phyloP scores from a whole-genome alignment of 2,329 filamentous ascomycete species.

The Fusarium torulosum region DNA sequence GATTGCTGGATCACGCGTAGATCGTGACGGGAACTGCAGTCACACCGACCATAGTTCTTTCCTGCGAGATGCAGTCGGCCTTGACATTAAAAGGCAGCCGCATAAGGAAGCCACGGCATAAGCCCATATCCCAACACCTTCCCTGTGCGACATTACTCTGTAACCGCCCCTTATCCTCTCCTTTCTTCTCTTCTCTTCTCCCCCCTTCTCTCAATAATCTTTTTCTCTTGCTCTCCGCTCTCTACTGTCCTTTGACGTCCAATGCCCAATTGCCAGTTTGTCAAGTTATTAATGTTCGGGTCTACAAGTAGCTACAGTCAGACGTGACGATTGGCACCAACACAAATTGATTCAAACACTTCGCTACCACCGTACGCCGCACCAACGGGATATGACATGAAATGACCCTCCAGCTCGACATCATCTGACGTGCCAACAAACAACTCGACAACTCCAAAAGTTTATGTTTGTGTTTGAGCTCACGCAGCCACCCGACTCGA shows the following conservation, averaged over 20 bases:
- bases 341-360: background rate
- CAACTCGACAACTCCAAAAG: background rate
- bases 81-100: conserved; percentile 11
- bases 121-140: background rate
- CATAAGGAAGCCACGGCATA: background rate
- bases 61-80: conserved; percentile 32
- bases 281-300: background rate
- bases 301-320: background rate
- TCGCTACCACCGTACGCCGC: background rate
- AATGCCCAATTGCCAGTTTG: background rate
- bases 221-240: background rate
- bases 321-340: background rate
- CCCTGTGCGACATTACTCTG: background rate
- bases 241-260: background rate
- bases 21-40: conserved; percentile 34
- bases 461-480: conserved; percentile 21
- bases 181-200: background rate
- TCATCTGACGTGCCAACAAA: conserved; percentile 10
- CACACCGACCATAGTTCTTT: conserved; percentile 23
- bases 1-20: conserved; percentile 8
- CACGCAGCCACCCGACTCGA: conserved; percentile 32
- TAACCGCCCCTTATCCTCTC: background rate
- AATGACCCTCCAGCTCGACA: background rate
- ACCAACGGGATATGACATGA: background rate
- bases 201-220: background rate